Evolutionary conservation across 2,329 filamentous ascomycete species (phyloP).

Genomic region (Raffaelea arxii): DNA sequence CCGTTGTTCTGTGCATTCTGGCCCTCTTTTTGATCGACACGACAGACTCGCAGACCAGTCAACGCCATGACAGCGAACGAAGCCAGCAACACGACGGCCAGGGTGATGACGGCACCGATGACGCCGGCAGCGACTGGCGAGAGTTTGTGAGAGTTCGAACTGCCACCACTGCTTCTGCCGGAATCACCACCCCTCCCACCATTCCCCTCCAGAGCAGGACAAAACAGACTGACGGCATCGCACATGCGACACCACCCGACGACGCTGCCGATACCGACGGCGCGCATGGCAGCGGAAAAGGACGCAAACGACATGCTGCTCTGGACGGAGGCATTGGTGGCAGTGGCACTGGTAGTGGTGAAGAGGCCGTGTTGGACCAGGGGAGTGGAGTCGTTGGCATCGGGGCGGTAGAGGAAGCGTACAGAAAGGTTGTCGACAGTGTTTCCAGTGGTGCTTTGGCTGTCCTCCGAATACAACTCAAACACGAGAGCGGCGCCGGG

Average conservation of each 20-base stretch:
- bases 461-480: slow-evolving; percentile 45
- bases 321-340: slow-evolving; percentile 21
- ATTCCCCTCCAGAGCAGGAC: slow-evolving; percentile 15
- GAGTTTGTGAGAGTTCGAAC: neutral
- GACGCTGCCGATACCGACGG: slow-evolving; percentile 22
- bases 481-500: slow-evolving; percentile 70
- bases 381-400: slow-evolving; percentile 24
- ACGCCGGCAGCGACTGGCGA: slow-evolving; percentile 24
- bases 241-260: slow-evolving; percentile 37
- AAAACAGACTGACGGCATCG: slow-evolving; percentile 27
- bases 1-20: slow-evolving; percentile 2
- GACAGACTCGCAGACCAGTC: slow-evolving; percentile 19
- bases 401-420: slow-evolving; percentile 45
- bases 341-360: slow-evolving; percentile 21
- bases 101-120: slow-evolving; percentile 33
- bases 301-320: slow-evolving; percentile 25
- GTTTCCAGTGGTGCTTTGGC: slow-evolving; percentile 8
- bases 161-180: neutral
- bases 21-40: slow-evolving; percentile 1
- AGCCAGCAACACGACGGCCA: slow-evolving; percentile 21
- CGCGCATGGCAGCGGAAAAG: slow-evolving; percentile 28
- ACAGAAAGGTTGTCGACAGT: slow-evolving; percentile 30
- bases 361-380: slow-evolving; percentile 33
- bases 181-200: neutral
- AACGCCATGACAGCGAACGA: slow-evolving; percentile 13